Evolutionary conservation across 257 asterid genomes (phyloP), one percentile per base, ranked within the genome.

Genomic region (Perilla frutescens): DNA sequence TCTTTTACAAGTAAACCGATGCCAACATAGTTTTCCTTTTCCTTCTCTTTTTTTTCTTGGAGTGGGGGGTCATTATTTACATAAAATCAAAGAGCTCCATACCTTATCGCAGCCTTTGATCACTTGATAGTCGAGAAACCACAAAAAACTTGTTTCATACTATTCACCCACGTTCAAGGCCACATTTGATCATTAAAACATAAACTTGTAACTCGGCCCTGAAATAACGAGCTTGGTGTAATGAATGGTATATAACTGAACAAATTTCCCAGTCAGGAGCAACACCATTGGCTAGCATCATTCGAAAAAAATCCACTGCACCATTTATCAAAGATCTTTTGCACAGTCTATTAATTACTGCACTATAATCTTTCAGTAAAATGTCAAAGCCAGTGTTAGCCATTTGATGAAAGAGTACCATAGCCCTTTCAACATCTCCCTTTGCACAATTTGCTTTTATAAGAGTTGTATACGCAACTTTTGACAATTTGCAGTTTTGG

Each of bases 371-470:
- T 71, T 66, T 86, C 57, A 93, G 47, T 9, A 93, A 86, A 73
- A 81, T 71, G 49, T 87, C 90, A 77, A 80, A 85, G 37, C 96
- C 98, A 72, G 34, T 58, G 37, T 83, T 91, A 41, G 72, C 81
- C 96, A 91, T 87, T 62, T 81, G 77, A 76, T 48, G 62, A 76
- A 93, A 93, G 68, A 91, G 89, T 15, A 64, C 36, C 80, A 69
- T 77, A 44, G 91, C 96, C 81, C 74, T 84, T 56, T 39, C 72
- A 56, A 49, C 86, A 80, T 84, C 80, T 62, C 98, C 98, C 82
- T 89, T 91, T 43, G 71, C 95, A 72, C 97, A 91, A 76, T 84
- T 74, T 49, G 98, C 96, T 81, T 93, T 91, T 73, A 91, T 83
- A 61, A 93, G 85, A 39, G 86, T 81, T 60, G 88, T 90, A 76